phyloP scores from a whole-genome alignment of 2,329 filamentous ascomycete species.

The Trichoderma sp. region DNA sequence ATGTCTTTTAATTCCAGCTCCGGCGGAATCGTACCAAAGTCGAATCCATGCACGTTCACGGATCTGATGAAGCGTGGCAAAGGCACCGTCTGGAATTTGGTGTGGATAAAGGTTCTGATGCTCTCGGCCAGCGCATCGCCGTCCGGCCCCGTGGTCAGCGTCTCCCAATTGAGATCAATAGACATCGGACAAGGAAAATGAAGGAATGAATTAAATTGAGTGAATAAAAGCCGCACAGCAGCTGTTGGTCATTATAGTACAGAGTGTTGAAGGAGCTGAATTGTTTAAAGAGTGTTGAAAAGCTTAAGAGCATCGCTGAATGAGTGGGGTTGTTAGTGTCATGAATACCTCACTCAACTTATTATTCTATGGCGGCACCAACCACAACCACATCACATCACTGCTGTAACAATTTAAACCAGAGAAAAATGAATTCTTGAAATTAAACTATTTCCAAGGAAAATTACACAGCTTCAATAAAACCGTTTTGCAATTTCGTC shows the following conservation, averaged over 20 bases:
- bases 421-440: background rate
- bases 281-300: background rate
- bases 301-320: background rate
- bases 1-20: constrained; percentile 94
- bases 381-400: background rate
- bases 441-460: background rate
- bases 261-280: background rate
- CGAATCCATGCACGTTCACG: constrained; percentile 90
- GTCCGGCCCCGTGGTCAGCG: constrained; percentile 84
- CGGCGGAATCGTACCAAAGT: constrained; percentile 82
- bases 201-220: background rate
- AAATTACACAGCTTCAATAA: background rate
- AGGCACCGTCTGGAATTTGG: constrained; percentile 89
- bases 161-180: constrained; percentile 96
- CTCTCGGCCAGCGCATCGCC: constrained; percentile 79
- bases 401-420: accelerated
- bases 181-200: constrained; percentile 65
- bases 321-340: background rate
- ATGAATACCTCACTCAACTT: background rate
- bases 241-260: background rate
- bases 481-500: background rate
- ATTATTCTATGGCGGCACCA: background rate
- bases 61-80: constrained; percentile 96
- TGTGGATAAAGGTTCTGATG: constrained; percentile 92
- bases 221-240: background rate